These are phyloP conservation scores for Pascua guehoae DNA, from an alignment of 1,284 basidiomycete genomes.

Conservation along the genomic window DNA sequence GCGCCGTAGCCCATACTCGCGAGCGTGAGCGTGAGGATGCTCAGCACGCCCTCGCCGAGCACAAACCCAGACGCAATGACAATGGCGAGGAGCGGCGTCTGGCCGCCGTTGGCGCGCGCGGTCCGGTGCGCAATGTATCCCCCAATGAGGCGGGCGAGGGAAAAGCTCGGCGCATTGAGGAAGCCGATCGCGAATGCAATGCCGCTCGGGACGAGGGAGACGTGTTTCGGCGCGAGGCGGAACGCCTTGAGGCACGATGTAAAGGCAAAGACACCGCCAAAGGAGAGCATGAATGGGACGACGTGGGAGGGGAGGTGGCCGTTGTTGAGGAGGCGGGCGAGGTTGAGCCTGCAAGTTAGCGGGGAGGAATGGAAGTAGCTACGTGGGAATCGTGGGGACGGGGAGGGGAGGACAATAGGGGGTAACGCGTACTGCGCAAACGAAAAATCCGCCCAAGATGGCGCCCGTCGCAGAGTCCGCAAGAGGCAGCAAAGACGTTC, in stretches of 20 bases:
- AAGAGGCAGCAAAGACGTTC: no score
- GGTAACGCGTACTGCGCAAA: no score
- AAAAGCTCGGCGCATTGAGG: conserved; percentile 92
- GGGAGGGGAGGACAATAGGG: no score
- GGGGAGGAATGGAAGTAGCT: conserved; percentile 1
- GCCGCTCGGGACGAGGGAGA: conserved; percentile 78
- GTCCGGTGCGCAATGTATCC: conserved; percentile 73
- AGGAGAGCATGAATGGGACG: conserved; percentile 73
- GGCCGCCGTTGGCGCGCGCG: conserved; percentile 51
- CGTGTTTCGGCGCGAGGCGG: conserved; percentile 49
- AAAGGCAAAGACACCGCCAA: conserved; percentile 66
- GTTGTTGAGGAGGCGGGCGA: conserved; percentile 78
- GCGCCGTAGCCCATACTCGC: conserved; percentile 70
- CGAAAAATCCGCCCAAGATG: no score
- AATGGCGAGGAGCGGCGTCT: conserved; percentile 68
- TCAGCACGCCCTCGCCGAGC: conserved; percentile 83
- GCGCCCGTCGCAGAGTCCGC: no score
- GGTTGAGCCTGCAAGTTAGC: conserved; percentile 66
- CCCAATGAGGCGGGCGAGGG: conserved; percentile 83
- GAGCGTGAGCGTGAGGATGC: conserved; percentile 72
- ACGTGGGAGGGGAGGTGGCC: conserved; percentile 76
- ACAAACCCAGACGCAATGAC: conserved; percentile 93
- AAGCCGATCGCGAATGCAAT: conserved; percentile 77
- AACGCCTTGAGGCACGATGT: conserved; percentile 30
- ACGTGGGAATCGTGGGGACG: no score